Conservation (phyloP, 2,329 filamentous ascomycete species). For the Cercospora sesami region DNA sequence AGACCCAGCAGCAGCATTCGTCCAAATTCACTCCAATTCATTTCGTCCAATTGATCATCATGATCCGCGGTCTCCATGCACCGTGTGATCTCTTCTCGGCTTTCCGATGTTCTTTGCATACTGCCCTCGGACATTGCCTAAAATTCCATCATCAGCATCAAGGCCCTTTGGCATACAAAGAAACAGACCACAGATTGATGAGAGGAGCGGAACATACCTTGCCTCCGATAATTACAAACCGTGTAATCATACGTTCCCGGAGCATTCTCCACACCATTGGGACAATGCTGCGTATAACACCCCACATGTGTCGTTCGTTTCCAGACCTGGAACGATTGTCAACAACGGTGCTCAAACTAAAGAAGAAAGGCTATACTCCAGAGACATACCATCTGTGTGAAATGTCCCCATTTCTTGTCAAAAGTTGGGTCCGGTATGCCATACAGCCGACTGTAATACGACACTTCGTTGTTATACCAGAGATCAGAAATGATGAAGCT, state of each 20-base stretch:
- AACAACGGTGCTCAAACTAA: neutral
- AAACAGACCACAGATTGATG: too few relatives aligned
- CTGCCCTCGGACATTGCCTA: conserved; percentile 7
- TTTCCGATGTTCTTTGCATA: conserved; percentile 18
- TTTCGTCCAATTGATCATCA: neutral
- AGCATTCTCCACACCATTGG: conserved; percentile 45
- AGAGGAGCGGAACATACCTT: conserved; percentile 56
- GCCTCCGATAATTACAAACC: conserved; percentile 79
- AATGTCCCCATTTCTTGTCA: conserved; percentile 70
- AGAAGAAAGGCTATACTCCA: too few relatives aligned
- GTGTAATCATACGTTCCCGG: conserved; percentile 60
- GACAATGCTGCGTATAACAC: conserved; percentile 60
- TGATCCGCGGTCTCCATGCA: neutral
- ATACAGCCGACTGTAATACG: conserved; percentile 45
- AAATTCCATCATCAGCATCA: neutral
- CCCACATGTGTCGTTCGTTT: conserved; percentile 50
- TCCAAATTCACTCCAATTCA: neutral
- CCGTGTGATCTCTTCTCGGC: neutral
- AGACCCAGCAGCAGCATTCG: neutral
- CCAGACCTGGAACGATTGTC: neutral
- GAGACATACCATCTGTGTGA: conserved; percentile 74
- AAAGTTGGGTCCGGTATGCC: conserved; percentile 55
- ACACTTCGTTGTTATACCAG: conserved; percentile 69
- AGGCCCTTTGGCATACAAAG: neutral
- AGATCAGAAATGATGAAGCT: conserved; percentile 69